A percentile compares a stretch with the other conserved stretches of the same genome.
Conservation (phyloP, 2,329 filamentous ascomycete genomes). For the Cladosporium cucumerinum region DNA sequence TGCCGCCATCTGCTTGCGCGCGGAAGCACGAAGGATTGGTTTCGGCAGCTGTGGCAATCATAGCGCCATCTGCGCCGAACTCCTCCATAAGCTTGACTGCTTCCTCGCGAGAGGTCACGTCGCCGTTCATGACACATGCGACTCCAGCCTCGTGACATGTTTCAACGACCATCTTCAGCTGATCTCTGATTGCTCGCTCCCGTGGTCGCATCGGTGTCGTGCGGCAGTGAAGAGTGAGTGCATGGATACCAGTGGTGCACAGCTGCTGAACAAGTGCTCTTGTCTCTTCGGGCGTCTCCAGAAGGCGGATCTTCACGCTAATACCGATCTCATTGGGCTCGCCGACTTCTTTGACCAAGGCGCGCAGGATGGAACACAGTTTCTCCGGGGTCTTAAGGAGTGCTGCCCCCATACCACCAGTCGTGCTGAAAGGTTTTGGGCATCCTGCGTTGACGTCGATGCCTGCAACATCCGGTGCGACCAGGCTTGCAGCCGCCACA, state of each 20-base stretch:
- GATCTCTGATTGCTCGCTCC: slow-evolving; percentile 79
- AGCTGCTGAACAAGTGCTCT: slow-evolving; percentile 73
- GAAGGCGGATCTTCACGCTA: slow-evolving; percentile 90
- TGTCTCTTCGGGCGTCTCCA: slow-evolving; percentile 74
- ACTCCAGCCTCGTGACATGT: slow-evolving; percentile 83
- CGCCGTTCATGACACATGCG: slow-evolving; percentile 92
- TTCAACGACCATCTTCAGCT: slow-evolving; percentile 77
- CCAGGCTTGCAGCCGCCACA: slow-evolving; percentile 76
- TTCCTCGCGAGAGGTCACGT: slow-evolving; percentile 73
- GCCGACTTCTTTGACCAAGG: slow-evolving; percentile 74
- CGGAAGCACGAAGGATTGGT: slow-evolving; percentile 87
- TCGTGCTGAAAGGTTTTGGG: slow-evolving; percentile 92
- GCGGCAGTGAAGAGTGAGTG: slow-evolving; percentile 89
- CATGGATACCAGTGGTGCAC: slow-evolving; percentile 83
- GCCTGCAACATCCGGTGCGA: slow-evolving; percentile 83
- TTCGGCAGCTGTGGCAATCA: slow-evolving; percentile 95
- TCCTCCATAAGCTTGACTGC: slow-evolving; percentile 69
- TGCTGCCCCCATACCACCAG: slow-evolving; percentile 92
- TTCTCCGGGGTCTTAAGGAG: slow-evolving; percentile 80
- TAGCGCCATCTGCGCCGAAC: slow-evolving; percentile 86
- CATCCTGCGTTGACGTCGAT: slow-evolving; percentile 99
- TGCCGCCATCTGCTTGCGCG: slow-evolving; percentile 63
- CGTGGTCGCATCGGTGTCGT: slow-evolving; percentile 93
- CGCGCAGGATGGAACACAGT: slow-evolving; percentile 76
- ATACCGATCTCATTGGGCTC: slow-evolving; percentile 83